Evolutionary conservation across 192 early-diverging fungal species (phyloP).

Genomic region (Coemansia sp.): DNA sequence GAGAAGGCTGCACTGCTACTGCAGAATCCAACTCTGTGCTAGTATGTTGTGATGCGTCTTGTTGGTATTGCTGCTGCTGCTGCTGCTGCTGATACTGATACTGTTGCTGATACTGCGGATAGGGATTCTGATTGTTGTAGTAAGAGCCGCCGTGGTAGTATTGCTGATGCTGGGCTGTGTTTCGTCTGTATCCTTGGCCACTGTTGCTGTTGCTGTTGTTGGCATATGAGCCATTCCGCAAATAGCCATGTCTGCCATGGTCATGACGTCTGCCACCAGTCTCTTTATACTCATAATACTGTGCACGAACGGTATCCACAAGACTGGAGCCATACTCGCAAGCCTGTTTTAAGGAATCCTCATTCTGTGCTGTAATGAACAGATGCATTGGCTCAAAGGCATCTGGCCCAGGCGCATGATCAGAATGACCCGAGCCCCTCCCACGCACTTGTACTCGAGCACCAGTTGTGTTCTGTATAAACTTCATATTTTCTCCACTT

Average conservation of each 20-base stretch:
- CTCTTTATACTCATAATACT: constrained; percentile 63
- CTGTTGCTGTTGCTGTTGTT: not conserved
- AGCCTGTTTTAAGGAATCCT: constrained; percentile 71
- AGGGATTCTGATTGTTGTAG: not conserved
- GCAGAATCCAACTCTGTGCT: not conserved
- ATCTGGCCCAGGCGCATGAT: constrained; percentile 62
- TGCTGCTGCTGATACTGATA: constrained; percentile 12
- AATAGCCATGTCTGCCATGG: constrained; percentile 8
- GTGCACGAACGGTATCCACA: constrained; percentile 72
- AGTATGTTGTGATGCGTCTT: constrained; percentile 7
- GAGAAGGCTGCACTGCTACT: not conserved
- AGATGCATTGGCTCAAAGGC: constrained; percentile 79
- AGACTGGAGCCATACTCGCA: constrained; percentile 71
- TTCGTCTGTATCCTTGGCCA: constrained; percentile 17
- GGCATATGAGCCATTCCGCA: not conserved
- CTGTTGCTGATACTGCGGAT: constrained; percentile 11
- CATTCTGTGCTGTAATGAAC: constrained; percentile 66
- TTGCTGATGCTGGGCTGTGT: constrained; percentile 18
- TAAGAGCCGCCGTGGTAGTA: constrained; percentile 8
- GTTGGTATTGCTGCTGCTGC: constrained; percentile 16
- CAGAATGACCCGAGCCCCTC: constrained; percentile 78
- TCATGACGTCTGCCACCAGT: constrained; percentile 24
- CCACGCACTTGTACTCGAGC: constrained; percentile 82
- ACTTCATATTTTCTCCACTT: constrained; percentile 74
- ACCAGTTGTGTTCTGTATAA: constrained; percentile 78